phyloP scores from a whole-genome alignment of 371 early-diverging fungal genomes.

The Mortierella sp. region DNA sequence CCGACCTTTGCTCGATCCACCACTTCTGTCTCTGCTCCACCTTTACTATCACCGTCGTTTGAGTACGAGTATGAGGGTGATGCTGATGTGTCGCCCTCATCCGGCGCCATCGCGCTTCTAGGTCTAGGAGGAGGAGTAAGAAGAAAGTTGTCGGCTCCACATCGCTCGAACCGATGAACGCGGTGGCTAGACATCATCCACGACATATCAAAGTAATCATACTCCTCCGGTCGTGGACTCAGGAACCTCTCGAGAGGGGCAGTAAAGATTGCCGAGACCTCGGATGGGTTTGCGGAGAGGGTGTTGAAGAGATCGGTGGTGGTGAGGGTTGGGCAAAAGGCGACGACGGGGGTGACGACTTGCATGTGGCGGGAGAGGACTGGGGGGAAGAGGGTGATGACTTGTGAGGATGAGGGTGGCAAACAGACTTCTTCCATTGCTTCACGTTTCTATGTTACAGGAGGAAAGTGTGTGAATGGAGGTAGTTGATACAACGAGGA shows the following conservation, averaged over 20 bases:
- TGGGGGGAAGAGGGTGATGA: slow-evolving; percentile 21
- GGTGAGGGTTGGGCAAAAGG: slow-evolving; percentile 36
- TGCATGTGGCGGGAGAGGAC: slow-evolving; percentile 41
- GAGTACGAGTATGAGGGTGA: background rate
- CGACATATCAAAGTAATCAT: slow-evolving; percentile 33
- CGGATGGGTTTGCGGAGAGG: slow-evolving; percentile 44
- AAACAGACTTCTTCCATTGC: slow-evolving; percentile 44
- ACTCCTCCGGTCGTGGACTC: slow-evolving; percentile 19
- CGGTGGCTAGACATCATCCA: slow-evolving; percentile 23
- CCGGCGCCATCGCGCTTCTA: background rate
- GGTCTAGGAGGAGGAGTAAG: background rate
- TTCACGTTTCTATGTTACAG: slow-evolving; percentile 36
- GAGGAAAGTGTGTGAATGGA: background rate
- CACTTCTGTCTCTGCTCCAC: background rate
- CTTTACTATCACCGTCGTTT: background rate
- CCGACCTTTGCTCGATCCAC: slow-evolving; percentile 29
- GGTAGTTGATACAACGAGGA: background rate
- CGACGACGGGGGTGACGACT: slow-evolving; percentile 47
- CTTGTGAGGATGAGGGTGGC: slow-evolving; percentile 1
- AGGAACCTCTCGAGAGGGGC: slow-evolving; percentile 34
- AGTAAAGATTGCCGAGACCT: slow-evolving; percentile 47
- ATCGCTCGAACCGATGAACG: slow-evolving; percentile 40
- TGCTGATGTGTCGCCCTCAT: background rate
- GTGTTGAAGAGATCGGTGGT: slow-evolving; percentile 18
- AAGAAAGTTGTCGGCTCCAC: slow-evolving; percentile 26